A percentile compares a stretch with the other conserved stretches of the same genome.
Evolutionary conservation across 1,284 basidiomycete species (phyloP).

Genomic region (Sporisorium exsertum): DNA sequence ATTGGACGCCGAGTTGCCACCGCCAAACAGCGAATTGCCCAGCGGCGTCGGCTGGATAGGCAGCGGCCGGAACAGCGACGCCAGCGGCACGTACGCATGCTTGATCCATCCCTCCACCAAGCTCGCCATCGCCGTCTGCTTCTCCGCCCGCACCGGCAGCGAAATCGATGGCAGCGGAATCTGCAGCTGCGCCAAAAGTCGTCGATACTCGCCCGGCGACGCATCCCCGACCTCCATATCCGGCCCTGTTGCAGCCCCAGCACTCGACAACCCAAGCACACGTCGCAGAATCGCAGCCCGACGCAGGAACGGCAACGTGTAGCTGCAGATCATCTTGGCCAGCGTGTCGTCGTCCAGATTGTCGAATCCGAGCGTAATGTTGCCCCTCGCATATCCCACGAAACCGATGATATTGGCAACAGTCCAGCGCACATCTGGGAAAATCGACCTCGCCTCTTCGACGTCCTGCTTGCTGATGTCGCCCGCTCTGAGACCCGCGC

Average conservation of each 20-base stretch:
- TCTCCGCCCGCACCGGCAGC: conserved; percentile 58
- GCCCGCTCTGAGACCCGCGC: conserved; percentile 38
- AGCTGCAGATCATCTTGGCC: conserved; percentile 86
- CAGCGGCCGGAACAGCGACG: conserved; percentile 66
- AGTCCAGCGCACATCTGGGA: conserved; percentile 67
- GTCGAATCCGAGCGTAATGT: conserved; percentile 68
- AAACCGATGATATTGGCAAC: conserved; percentile 66
- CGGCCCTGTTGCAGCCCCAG: background rate
- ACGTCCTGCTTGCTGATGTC: conserved; percentile 46
- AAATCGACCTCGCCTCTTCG: conserved; percentile 52
- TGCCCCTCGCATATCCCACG: conserved; percentile 67
- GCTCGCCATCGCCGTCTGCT: conserved; percentile 64
- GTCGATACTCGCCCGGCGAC: conserved; percentile 57
- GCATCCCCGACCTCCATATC: conserved; percentile 22
- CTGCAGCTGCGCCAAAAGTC: conserved; percentile 52
- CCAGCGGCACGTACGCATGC: conserved; percentile 65
- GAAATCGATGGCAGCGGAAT: conserved; percentile 61
- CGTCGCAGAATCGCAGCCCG: conserved; percentile 87
- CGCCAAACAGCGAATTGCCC: conserved; percentile 25
- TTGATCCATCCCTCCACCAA: conserved; percentile 69
- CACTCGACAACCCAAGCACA: conserved; percentile 71
- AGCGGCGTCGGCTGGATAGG: conserved; percentile 59
- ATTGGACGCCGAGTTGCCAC: conserved; percentile 6
- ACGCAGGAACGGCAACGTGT: conserved; percentile 93
- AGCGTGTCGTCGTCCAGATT: conserved; percentile 71